Evolutionary conservation across 495 filamentous ascomycete species (phyloP), one percentile per base, ranked within the genome.

Genomic region (Talaromyces wortmannii): DNA sequence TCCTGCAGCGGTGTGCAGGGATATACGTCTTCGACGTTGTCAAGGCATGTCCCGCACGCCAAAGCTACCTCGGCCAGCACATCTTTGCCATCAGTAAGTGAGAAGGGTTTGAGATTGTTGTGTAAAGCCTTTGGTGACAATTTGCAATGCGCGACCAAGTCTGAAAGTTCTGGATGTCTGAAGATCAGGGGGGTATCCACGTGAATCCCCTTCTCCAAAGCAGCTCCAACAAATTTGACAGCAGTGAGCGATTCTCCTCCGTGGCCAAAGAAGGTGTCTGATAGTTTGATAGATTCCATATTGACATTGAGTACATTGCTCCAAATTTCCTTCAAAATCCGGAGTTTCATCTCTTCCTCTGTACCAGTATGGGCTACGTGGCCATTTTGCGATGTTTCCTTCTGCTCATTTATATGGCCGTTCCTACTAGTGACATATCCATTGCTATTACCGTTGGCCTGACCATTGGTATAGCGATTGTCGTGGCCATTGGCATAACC

Each of bases 1-100:
- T 81, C 73, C 57, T 86, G 83, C 32, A 80, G 77, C 12, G 76
- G 73, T 6, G 81, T 80, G 48, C 76, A 80, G 1, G 79, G 79
- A 57, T 83, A 84, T 31, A 67, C 65, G 54, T 78, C 73, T 60
- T 85, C 73, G 13, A 88, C 70, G 0, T 65, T 53, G 0, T 74
- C 65, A 10, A 63, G 61, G 0, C 64, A 47, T 7, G 82, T 57
- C 4, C 47, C 31, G 46, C 79, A 85, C 40, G 69, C 68, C 1
- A 62, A 62, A 6, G 69, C 63, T n/a, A 79, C 62, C 16, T 83
- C 79, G 5, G 74, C 64, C 18, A 82, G 13, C 5, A 79, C 57
- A 3, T 60, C 58, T 6, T 68, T 33, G 59, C 42, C 3, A 64
- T 62, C 4, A 85, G 50, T 7, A 84, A 61, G 0, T 64, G 68